Evolutionary conservation across 1,284 basidiomycete species (phyloP).

Genomic region (Ceratobasidium sp.): DNA sequence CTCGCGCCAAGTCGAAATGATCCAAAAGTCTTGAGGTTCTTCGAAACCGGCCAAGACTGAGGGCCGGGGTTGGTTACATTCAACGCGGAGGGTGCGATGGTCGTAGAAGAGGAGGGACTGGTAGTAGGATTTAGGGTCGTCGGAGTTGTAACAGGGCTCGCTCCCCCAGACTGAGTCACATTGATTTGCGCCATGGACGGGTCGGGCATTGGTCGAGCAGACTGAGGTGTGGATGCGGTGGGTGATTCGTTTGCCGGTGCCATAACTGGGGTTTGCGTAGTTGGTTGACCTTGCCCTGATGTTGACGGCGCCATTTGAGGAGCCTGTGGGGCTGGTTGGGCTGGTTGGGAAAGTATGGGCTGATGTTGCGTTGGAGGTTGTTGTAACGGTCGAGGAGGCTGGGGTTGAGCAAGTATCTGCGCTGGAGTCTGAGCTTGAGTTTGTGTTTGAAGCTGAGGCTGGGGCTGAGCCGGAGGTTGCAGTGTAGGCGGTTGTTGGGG

Average conservation of each 20-base stretch:
- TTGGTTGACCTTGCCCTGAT: slow-evolving; percentile 1
- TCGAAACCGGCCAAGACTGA: slow-evolving; percentile 48
- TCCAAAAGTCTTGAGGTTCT: slow-evolving; percentile 40
- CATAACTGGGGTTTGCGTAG: not conserved
- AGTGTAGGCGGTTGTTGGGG: slow-evolving; percentile 23
- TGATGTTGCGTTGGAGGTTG: slow-evolving; percentile 14
- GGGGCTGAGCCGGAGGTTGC: slow-evolving; percentile 17
- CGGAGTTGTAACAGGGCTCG: slow-evolving; percentile 18
- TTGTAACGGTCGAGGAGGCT: not conserved
- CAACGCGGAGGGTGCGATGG: slow-evolving; percentile 32
- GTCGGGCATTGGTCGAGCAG: slow-evolving; percentile 10
- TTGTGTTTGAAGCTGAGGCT: slow-evolving; percentile 22
- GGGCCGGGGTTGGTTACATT: slow-evolving; percentile 47
- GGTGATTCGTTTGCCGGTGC: not conserved
- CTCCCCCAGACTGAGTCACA: slow-evolving; percentile 16
- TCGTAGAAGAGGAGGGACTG: not conserved
- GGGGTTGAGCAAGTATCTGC: slow-evolving; percentile 1
- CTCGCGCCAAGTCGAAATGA: slow-evolving; percentile 46
- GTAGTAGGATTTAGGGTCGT: slow-evolving; percentile 15
- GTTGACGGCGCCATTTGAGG: slow-evolving; percentile 28
- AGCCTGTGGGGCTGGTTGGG: slow-evolving; percentile 10
- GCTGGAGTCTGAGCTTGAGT: slow-evolving; percentile 15
- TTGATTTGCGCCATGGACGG: slow-evolving; percentile 45
- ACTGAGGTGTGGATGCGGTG: slow-evolving; percentile 2
- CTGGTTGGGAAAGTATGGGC: slow-evolving; percentile 23